These are phyloP conservation scores for Aspergillus egyptiacus DNA, from an alignment of 495 filamentous ascomycete genomes.

Conservation along the genomic window DNA sequence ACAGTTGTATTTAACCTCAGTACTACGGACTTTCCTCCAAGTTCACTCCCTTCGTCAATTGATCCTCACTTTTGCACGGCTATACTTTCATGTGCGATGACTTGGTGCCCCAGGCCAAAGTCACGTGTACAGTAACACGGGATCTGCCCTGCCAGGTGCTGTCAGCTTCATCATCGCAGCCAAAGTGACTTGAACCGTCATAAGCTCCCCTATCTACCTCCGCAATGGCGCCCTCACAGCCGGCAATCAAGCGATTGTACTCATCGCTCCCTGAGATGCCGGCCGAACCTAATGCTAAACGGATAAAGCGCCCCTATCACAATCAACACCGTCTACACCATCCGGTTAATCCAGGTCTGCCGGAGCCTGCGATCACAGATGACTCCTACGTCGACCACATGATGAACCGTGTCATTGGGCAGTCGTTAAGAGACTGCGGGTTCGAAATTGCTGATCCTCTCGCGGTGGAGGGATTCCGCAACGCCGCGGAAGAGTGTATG, in stretches of 20 bases:
- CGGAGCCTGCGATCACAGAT: conserved; percentile 39
- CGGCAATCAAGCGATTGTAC: conserved; percentile 39
- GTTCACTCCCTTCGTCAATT: too few species aligned
- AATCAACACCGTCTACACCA: conserved; percentile 39
- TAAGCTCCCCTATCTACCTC: conserved; percentile 2
- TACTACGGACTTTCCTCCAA: too few species aligned
- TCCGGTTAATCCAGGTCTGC: conserved; percentile 22
- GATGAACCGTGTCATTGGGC: conserved; percentile 51
- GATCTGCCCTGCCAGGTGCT: conserved; percentile 11
- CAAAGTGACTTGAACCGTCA: not conserved
- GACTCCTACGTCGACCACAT: conserved; percentile 44
- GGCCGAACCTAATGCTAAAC: conserved; percentile 31
- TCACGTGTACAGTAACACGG: conserved; percentile 10
- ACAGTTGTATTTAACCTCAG: not conserved
- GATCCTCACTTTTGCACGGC: not conserved
- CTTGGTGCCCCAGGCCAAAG: conserved; percentile 14
- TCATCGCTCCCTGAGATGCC: conserved; percentile 21
- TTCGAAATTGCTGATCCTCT: conserved; percentile 52
- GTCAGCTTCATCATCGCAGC: conserved; percentile 4
- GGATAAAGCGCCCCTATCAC: conserved; percentile 41
- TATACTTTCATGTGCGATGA: not conserved
- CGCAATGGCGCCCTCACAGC: conserved; percentile 32
- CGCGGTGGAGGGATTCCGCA: conserved; percentile 54
- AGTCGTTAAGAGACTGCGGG: conserved; percentile 48
- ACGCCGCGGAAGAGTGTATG: conserved; percentile 60